Base-by-base conservation (phyloP, 228 moss, liverwort and hornwort species). In the Sphagnum magellanicum region DNA sequence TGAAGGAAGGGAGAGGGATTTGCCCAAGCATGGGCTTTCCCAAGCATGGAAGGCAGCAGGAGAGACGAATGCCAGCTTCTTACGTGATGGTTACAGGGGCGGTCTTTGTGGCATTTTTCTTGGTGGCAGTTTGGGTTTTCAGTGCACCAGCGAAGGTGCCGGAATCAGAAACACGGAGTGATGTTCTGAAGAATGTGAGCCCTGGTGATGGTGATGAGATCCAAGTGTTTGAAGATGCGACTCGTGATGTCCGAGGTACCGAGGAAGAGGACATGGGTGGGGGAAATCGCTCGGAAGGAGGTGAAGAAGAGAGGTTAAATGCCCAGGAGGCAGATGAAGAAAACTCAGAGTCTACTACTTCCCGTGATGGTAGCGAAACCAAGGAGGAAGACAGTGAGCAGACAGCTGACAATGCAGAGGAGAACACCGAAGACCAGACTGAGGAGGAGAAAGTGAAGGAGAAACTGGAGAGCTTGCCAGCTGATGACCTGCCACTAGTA, bases 51-150 rank as follows among this genome's bases (percentile, higher is more conserved):
- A 70, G 67, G 72, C 57, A 11, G 16, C 65, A 75, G 51, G 94
- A 94, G 80, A 89, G 80, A 67, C 68, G 79, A 71, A 72, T 81
- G 16, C 84, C 92, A 1, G 77, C 83, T 4, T 49, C 82, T 17
- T 72, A 77, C 0, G 71, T 88, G 17, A 68, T 95, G 51, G 70
- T 88, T 46, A 61, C 79, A 63, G 79, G 81, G 2, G 82, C 81
- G 5, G 69, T 75, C 49, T 71, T 92, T 59, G 66, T 92, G 8
- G 82, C 84, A 14, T 60, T 83, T 49, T 88, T 91, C 16, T 79
- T 95, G 65, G 65, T 92, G 12, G 95, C 86, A 6, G 70, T 89
- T 50, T 95, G 92, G 92, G 78, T 92, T 57, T 57, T 86, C 7
- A 92, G 82, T 74, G 52, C 81, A 7, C 95, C 95, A 4, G 80